These are phyloP conservation scores for Xerophyta viscosa DNA, from an alignment of 106 monocot species.

Conservation along the genomic window DNA sequence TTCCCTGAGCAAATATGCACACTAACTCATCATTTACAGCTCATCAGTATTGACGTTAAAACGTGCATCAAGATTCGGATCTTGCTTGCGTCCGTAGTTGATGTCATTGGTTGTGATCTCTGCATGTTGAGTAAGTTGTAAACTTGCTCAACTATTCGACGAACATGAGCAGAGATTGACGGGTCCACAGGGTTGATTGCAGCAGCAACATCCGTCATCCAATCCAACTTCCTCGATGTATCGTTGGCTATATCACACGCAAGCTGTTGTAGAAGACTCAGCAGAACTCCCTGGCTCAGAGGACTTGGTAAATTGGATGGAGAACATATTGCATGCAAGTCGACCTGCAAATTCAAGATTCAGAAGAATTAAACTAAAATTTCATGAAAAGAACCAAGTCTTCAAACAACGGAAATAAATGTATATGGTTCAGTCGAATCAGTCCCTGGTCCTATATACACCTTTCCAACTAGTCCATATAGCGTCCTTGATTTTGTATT, in stretches of 20 bases:
- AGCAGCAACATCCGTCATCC: conserved; percentile 61
- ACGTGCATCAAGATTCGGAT: conserved; percentile 56
- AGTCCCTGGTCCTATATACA: no score
- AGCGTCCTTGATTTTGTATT: no score
- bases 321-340: conserved; percentile 48
- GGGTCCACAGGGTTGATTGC: conserved; percentile 56
- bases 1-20: no score
- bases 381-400: no score
- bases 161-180: conserved; percentile 48
- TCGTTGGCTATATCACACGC: conserved; percentile 57
- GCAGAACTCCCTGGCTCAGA: conserved; percentile 61
- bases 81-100: conserved; percentile 26
- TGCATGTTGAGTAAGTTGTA: conserved; percentile 43
- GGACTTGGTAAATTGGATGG: conserved; percentile 23
- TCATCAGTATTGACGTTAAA: conserved; percentile 50
- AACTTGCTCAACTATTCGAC: conserved; percentile 70
- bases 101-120: conserved; percentile 34
- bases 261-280: conserved; percentile 65
- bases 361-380: neutral
- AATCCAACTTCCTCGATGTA: conserved; percentile 37
- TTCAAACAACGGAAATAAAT: no score
- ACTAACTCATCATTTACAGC: conserved; percentile 75
- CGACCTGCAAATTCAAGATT: conserved; percentile 32
- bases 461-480: no score
- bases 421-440: no score